Evolutionary conservation across 192 early-diverging fungal genomes (phyloP).

Genomic region (Coemansia sp.): DNA sequence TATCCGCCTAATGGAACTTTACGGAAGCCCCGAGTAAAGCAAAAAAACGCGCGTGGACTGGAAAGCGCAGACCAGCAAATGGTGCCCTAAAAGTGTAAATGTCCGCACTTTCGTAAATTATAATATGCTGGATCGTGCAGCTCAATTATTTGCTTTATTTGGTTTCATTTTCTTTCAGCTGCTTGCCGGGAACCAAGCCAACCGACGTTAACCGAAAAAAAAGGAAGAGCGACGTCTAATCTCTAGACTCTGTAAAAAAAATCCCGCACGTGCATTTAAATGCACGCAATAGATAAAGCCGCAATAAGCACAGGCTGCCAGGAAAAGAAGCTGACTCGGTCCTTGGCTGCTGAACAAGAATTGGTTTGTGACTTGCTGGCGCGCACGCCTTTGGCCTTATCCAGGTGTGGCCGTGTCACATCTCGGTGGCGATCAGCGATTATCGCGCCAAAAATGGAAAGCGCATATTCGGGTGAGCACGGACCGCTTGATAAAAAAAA

Average conservation of each 20-base stretch:
- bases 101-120: too few species aligned
- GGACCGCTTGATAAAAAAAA: background rate
- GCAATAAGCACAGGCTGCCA: background rate
- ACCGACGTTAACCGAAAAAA: background rate
- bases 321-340: background rate
- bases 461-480: slow-evolving; percentile 2
- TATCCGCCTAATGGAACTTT: background rate
- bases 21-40: background rate
- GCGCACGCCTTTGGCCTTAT: background rate
- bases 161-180: background rate
- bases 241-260: background rate
- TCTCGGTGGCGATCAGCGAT: background rate
- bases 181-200: background rate
- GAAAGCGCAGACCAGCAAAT: background rate
- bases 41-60: background rate
- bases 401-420: background rate
- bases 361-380: background rate
- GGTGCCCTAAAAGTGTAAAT: background rate
- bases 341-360: background rate
- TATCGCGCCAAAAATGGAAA: background rate
- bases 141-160: too few species aligned
- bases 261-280: background rate
- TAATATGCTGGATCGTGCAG: too few species aligned
- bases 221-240: background rate
- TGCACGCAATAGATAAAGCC: background rate